These are phyloP conservation scores for Amborella trichopoda DNA, from an alignment of 164 flowering plant species.

Conservation along the genomic window DNA sequence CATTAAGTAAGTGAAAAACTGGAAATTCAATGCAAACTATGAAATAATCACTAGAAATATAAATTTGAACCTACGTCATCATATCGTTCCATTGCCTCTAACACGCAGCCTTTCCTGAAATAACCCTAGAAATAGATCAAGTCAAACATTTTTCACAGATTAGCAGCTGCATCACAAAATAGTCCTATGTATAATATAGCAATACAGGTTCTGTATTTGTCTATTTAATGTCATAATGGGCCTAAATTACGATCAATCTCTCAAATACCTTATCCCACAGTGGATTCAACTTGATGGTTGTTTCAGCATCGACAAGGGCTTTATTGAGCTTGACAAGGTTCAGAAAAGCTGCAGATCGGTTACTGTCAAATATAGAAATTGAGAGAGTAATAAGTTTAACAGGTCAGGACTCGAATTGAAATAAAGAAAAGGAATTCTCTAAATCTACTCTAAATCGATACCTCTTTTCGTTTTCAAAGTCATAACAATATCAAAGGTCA, in stretches of 20 bases:
- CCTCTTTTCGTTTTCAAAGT: too few relatives aligned
- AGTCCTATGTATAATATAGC: too few relatives aligned
- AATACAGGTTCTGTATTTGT: too few relatives aligned
- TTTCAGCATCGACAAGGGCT: conserved; percentile 95
- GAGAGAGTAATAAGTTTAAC: neutral
- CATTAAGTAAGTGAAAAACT: neutral
- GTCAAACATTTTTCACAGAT: neutral
- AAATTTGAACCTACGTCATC: conserved; percentile 53
- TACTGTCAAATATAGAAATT: conserved; percentile 30
- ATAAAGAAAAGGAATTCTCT: too few relatives aligned
- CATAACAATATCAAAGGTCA: too few relatives aligned
- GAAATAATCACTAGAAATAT: conserved; percentile 1
- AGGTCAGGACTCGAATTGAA: neutral
- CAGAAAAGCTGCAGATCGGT: conserved; percentile 96
- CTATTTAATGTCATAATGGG: too few relatives aligned
- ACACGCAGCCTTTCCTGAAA: conserved; percentile 86
- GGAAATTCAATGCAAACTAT: neutral
- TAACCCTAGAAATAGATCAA: conserved; percentile 52
- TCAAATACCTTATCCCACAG: conserved; percentile 93
- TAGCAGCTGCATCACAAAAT: too few relatives aligned
- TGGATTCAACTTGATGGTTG: conserved; percentile 66
- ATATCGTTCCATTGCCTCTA: conserved; percentile 87
- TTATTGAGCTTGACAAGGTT: conserved; percentile 76
- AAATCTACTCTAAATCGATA: too few relatives aligned
- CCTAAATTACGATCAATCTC: too few relatives aligned